A percentile compares a stretch with the other conserved stretches of the same genome.
These are phyloP conservation scores for Hypoxylon lenormandii DNA, from an alignment of 495 filamentous ascomycete species.

Conservation along the genomic window DNA sequence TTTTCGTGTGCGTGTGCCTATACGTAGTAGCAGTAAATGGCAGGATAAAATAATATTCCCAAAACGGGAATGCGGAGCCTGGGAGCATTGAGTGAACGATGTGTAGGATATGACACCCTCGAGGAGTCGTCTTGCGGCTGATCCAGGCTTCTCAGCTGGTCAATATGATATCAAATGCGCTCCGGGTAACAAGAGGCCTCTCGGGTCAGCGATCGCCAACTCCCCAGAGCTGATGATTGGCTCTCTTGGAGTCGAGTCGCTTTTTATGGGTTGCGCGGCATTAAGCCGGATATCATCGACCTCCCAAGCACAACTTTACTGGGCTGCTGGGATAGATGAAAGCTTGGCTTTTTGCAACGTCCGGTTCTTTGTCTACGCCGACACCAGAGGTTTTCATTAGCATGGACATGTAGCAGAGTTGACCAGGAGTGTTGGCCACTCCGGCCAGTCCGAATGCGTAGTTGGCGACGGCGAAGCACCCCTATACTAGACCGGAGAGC, in stretches of 20 bases:
- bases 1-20: slow-evolving; percentile 12
- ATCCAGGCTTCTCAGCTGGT: slow-evolving; percentile 47
- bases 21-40: slow-evolving; percentile 19
- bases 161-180: slow-evolving; percentile 29
- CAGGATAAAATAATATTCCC: slow-evolving; percentile 42
- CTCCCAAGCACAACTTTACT: slow-evolving; percentile 41
- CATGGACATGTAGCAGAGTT: slow-evolving; percentile 8
- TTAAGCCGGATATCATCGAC: slow-evolving; percentile 47
- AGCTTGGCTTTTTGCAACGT: slow-evolving; percentile 43
- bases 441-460: slow-evolving; percentile 23
- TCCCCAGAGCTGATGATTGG: slow-evolving; percentile 44
- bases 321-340: slow-evolving; percentile 45
- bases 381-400: slow-evolving; percentile 34
- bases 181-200: slow-evolving; percentile 35
- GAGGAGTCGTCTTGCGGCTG: slow-evolving; percentile 46
- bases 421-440: slow-evolving; percentile 11
- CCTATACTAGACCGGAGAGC: slow-evolving; percentile 18
- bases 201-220: slow-evolving; percentile 34
- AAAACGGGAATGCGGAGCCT: slow-evolving; percentile 44
- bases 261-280: slow-evolving; percentile 47
- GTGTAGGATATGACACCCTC: slow-evolving; percentile 35
- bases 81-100: slow-evolving; percentile 21
- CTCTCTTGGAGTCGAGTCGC: slow-evolving; percentile 36
- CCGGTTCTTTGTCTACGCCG: slow-evolving; percentile 28
- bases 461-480: slow-evolving; percentile 18